Evolutionary conservation across 2,329 filamentous ascomycete genomes (phyloP).

Genomic region (Fusarium anthophilum): DNA sequence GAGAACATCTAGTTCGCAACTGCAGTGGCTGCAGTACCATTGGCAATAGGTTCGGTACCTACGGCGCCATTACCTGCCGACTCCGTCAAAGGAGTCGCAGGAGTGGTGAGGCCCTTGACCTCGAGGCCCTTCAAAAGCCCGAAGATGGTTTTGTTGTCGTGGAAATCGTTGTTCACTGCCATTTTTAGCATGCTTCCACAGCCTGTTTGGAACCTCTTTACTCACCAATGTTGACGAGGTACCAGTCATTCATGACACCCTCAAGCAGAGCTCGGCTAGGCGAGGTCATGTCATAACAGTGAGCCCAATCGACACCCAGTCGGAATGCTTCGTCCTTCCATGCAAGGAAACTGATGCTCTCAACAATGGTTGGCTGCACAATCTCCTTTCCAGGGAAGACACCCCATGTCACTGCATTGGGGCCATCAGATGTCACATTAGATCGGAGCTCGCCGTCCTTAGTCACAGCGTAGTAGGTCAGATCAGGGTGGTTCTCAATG

Average conservation of each 20-base stretch:
- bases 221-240: constrained; percentile 92
- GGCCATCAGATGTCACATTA: constrained; percentile 85
- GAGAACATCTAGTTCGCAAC: constrained; percentile 26
- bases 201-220: constrained; percentile 17
- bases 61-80: constrained; percentile 25
- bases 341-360: constrained; percentile 95
- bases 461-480: constrained; percentile 95
- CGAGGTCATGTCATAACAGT: constrained; percentile 81
- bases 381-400: constrained; percentile 99
- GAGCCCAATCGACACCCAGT: constrained; percentile 91
- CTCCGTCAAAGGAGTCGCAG: constrained; percentile 41
- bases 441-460: constrained; percentile 83
- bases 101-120: constrained; percentile 69
- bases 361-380: constrained; percentile 99
- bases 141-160: constrained; percentile 83
- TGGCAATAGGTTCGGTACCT: constrained; percentile 13
- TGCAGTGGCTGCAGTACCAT: constrained; percentile 11
- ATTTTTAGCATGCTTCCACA: neutral
- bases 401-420: constrained; percentile 99
- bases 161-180: constrained; percentile 96
- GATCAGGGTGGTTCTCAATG: constrained; percentile 79
- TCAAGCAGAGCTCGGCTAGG: constrained; percentile 84
- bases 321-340: constrained; percentile 99
- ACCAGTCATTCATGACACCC: constrained; percentile 88
- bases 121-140: constrained; percentile 82